Evolutionary conservation across 306 rosid species (phyloP), one percentile per base, ranked within the genome.

Genomic region (Oemleria cerasiformis): DNA sequence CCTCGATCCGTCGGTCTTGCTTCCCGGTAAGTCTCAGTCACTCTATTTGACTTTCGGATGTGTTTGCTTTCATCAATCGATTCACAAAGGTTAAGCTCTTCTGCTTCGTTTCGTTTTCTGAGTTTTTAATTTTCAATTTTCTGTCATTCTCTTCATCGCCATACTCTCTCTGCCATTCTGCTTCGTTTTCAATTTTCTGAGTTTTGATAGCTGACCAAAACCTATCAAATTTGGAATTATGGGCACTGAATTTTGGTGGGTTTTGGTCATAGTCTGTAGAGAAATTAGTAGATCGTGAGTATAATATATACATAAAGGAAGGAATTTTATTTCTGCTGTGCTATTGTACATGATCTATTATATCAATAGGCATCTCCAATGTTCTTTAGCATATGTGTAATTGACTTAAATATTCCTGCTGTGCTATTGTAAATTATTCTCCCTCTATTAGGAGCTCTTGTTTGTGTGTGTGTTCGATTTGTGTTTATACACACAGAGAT

Each of bases 191-290:
- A n/a, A n/a, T n/a, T n/a, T n/a, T n/a, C n/a, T n/a, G n/a, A n/a
- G n/a, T n/a, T n/a, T n/a, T n/a, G n/a, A n/a, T n/a, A n/a, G n/a
- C n/a, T n/a, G n/a, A n/a, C n/a, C n/a, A n/a, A n/a, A n/a, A n/a
- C n/a, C 67, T 40, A 8, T 40, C 1, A 63, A 63, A 63, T 39
- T 40, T 5, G 65, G 66, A 16, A 7, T 17, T 25, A 5, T 21
- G 64, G 63, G 16, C 25, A 9, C 30, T 10, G 44, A 30, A 30
- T 43, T 25, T 70, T 23, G 73, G 41, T 38, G 41, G 59, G 50
- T 61, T 73, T 54, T 63, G 77, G 71, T 50, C 74, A 69, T 70
- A 66, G 59, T 63, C 51, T 73, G 49, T 73, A 71, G 59, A 54
- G 66, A 43, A 50, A 67, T 78, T 15, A 48, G 77, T 57, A 12